Evolutionary conservation across 2,329 filamentous ascomycete species (phyloP), one percentile per base, ranked within the genome.

Genomic region (Venturia asperata): DNA sequence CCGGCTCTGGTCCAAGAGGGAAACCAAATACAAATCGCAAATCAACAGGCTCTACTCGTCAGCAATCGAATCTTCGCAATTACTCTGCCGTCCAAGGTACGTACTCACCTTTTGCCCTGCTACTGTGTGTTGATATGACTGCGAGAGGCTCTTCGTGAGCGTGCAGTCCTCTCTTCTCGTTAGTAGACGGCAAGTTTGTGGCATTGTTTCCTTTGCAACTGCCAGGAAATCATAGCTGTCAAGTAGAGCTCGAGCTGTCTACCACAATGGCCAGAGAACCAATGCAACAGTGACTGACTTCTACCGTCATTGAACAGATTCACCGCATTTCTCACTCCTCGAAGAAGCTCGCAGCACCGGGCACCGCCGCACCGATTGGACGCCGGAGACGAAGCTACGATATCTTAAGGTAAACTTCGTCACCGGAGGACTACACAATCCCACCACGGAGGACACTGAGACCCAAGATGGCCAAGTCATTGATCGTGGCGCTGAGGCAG

Each of bases 331-430:
- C 65, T 82, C 81, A 1, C 77, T 87, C 73, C 77, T 79, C 68
- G 81, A 87, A 68, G 84, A 85, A 73, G 84, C 83, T 43, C 79
- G 78, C 27, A 85, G 84, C 69, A 85, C 83, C 15, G 82, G 81
- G 70, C 77, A 75, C 21, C 80, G 83, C 68, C 75, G 76, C 49
- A 76, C 75, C 39, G 72, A 77, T 58, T 81, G 80, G 73, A 77
- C 79, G 65, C 73, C 78, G 3, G 78, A 79, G 67, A 74, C 76
- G 62, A 80, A 80, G 68, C 77, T 88, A 62, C 80, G 86, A 66
- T 75, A 87, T 69, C 78, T 81, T 64, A 76, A 77, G 30, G 79
- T 89, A 62, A 72, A 75, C 1, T 89, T 89, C 71, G 80, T 89
- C 67, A 86, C 83, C 71, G 85, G 84, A 42, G 84, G 84, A 27